These are phyloP conservation scores for Cryptosporidium canis DNA, from an alignment of 169 alveolate species.

Conservation along the genomic window DNA sequence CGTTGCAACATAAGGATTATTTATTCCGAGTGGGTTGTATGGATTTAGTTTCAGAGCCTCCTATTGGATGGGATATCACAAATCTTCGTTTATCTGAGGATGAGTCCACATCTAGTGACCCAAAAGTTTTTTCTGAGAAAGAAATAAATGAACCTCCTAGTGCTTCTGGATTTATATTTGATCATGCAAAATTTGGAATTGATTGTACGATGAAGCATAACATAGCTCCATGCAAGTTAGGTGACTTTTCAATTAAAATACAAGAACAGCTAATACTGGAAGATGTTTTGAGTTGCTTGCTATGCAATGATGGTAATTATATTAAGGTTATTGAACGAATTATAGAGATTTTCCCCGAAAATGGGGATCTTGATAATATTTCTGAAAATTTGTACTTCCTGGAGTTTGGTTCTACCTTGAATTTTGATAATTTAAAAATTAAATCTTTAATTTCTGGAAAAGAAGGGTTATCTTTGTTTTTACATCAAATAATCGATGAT, in stretches of 20 bases:
- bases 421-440: not conserved
- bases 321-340: constrained; percentile 28
- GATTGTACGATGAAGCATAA: not conserved
- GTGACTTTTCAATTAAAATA: constrained; percentile 5
- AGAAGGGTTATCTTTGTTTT: constrained; percentile 25
- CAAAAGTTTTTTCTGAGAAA: not conserved
- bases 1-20: too few species aligned
- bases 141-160: not conserved
- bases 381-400: not conserved
- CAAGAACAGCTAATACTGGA: constrained; percentile 63
- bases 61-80: constrained; percentile 46
- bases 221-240: not conserved
- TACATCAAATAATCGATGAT: constrained; percentile 14
- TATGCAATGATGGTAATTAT: constrained; percentile 27
- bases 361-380: not conserved
- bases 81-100: not conserved
- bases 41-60: constrained; percentile 21
- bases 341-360: not conserved
- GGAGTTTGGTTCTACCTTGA: not conserved
- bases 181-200: not conserved
- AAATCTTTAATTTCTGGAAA: not conserved
- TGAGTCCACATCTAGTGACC: not conserved
- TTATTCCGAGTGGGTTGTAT: not conserved
- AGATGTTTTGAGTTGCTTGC: constrained; percentile 36
- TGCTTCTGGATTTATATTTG: constrained; percentile 40